Conservation (phyloP, 2,329 filamentous ascomycete species). For the Cryphonectria parasitica region DNA sequence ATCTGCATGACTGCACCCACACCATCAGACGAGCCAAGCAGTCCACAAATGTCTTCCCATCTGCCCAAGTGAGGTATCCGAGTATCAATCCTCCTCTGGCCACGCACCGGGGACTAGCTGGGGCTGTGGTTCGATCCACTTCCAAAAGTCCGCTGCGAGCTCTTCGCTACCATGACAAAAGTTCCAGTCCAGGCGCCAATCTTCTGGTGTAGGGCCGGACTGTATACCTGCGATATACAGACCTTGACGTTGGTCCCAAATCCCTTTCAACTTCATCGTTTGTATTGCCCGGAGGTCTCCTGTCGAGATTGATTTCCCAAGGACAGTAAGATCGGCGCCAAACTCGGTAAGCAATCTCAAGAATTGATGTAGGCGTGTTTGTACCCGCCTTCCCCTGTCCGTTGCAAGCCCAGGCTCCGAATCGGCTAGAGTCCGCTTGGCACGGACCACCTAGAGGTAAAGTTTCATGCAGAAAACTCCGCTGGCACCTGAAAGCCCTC, state of each 20-base stretch:
- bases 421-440: too few relatives aligned
- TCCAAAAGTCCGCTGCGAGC: slow-evolving; percentile 3
- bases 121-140: not conserved
- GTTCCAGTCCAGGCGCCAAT: slow-evolving; percentile 11
- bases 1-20: not conserved
- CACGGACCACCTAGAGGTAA: too few relatives aligned
- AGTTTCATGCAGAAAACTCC: too few relatives aligned
- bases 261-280: too few relatives aligned
- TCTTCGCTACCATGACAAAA: not conserved
- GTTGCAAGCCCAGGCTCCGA: too few relatives aligned
- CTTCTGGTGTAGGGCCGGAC: not conserved
- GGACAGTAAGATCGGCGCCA: not conserved
- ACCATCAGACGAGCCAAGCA: not conserved
- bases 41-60: not conserved
- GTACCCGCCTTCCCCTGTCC: not conserved
- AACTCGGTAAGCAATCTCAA: not conserved
- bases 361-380: not conserved
- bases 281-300: not conserved
- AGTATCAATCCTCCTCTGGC: slow-evolving; percentile 1
- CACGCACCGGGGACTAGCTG: slow-evolving; percentile 4
- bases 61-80: too few relatives aligned
- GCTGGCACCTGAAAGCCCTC: too few relatives aligned
- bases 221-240: not conserved
- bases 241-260: not conserved
- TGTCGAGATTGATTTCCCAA: not conserved